Evolutionary conservation across 805 yeast species (phyloP), one percentile per base, ranked within the genome.

Genomic region (Kluyveromyces wickerhamii): DNA sequence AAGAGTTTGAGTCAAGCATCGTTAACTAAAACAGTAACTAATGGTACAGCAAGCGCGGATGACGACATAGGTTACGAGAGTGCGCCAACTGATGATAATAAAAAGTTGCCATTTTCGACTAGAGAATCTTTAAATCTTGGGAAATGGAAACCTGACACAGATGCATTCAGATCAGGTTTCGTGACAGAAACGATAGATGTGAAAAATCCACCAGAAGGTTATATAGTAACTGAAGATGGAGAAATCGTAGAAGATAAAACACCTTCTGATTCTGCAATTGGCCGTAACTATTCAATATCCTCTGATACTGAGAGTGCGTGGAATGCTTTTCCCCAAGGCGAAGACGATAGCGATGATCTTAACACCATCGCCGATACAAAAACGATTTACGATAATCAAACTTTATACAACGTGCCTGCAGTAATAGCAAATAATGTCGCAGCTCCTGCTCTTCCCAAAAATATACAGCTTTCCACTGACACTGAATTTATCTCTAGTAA

Each of bases 81-180:
- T 10, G 13, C 19, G 4, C 21, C 17, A 4, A 16, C 19, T 8
- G 20, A 36, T 12, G 38, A 35, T 4, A 21, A 26, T 15, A 41
- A 47, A 12, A 33, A 21, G 9, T 22, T 21, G 27, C 13, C 13
- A 11, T 18, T 21, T 9, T 32, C 38, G 11, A 38, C 39, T 43
- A 20, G 39, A 30, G 17, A 37, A 26, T 57, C 62, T 3, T 53
- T 72, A 27, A 68, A 63, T 37, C 59, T 72, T 58, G 77, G 77
- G 2, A 58, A 58, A 18, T 76, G 83, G 82, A 68, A 66, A 48
- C 81, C 81, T 2, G 71, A 75, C 45, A 74, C 79, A 14, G 52
- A 45, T 21, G 45, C 54, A 4, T 40, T 42, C 21, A 46, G 59
- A 44, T 27, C 69, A 59, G 36, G 63, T 59, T 29, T 73, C 61